Evolutionary conservation across 768 basidiomycete genomes (phyloP).

Genomic region (Mycena floridula): DNA sequence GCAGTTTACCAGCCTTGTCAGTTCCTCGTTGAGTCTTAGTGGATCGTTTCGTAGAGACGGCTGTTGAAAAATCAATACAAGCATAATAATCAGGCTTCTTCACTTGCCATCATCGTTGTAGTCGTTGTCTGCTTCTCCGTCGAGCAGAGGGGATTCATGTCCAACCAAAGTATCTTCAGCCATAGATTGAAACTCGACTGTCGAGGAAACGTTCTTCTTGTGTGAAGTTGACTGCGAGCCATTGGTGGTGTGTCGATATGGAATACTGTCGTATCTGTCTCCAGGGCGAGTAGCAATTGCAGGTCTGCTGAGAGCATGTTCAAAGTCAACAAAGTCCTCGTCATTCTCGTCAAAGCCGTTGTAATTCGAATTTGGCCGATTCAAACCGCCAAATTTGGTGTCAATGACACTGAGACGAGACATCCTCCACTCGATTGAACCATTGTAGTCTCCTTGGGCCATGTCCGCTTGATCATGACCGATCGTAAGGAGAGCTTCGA

Average conservation of each 20-base stretch:
- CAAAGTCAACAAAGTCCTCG: slow-evolving; percentile 57
- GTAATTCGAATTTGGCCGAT: slow-evolving; percentile 29
- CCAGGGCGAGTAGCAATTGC: background rate
- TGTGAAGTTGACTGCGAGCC: background rate
- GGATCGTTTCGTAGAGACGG: slow-evolving; percentile 20
- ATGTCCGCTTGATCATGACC: slow-evolving; percentile 70
- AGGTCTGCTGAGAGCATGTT: slow-evolving; percentile 33
- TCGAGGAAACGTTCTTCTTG: background rate
- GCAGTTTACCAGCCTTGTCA: slow-evolving; percentile 23
- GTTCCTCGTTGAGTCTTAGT: slow-evolving; percentile 17
- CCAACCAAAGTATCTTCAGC: slow-evolving; percentile 1
- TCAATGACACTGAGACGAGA: slow-evolving; percentile 62
- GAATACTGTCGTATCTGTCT: background rate
- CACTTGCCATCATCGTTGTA: slow-evolving; percentile 2
- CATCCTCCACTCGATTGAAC: slow-evolving; percentile 73
- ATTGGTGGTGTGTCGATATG: background rate
- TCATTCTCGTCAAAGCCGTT: slow-evolving; percentile 30
- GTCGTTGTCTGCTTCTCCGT: slow-evolving; percentile 3
- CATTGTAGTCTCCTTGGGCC: slow-evolving; percentile 64
- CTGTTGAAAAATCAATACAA: background rate
- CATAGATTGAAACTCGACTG: background rate
- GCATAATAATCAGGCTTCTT: no score
- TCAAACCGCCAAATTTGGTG: slow-evolving; percentile 36
- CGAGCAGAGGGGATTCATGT: background rate
- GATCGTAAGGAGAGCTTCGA: slow-evolving; percentile 55